Evolutionary conservation across 2,329 filamentous ascomycete species (phyloP), one percentile per base, ranked within the genome.

Genomic region (Madurella fahalii): DNA sequence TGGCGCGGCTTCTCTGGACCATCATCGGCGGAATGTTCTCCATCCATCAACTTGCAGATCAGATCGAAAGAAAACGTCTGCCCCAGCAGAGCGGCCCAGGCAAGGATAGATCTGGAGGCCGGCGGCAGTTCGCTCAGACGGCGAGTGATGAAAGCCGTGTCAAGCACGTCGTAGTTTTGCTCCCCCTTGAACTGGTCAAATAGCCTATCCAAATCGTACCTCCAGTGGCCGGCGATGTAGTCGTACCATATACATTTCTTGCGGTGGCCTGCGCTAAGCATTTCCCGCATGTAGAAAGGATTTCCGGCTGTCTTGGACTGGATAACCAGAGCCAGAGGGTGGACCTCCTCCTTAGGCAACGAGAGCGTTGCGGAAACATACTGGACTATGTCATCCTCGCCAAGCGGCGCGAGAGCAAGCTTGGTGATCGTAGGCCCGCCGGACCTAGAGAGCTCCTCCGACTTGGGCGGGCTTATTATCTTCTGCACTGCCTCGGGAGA

Each of bases 211-310:
- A 96, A 74, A 65, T 95, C 87, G 67, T 86, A 96, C 43, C 87
- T 80, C 93, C 93, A 97, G 44, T 81, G 79, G 45, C 85, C 89
- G 60, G 87, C 83, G 62, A 84, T 85, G 78, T 94, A 96, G 58
- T 91, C 90, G 69, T 95, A 96, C 82, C 86, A 95, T 47, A 96
- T 87, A 68, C 89, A 95, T 61, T 86, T 86, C 66, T 90, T 94
- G 40, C 89, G 84, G 68, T 95, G 86, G 67, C 90, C 95, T 2
- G 87, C 86, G 65, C 89, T 89, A 4, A 96, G 80, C 81, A 96
- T 95, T 71, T 96, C 90, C 52, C 90, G 81, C 69, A 96, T 88
- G 65, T 94, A 95, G 65, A 96, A 96, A 0, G 91, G 87, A 58
- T 95, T 96, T 1, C 92, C 92, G 25, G 82, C 82, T 9, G 89